These are phyloP conservation scores for Pleurostoma richardsiae DNA, from an alignment of 2,329 filamentous ascomycete species.

Conservation along the genomic window DNA sequence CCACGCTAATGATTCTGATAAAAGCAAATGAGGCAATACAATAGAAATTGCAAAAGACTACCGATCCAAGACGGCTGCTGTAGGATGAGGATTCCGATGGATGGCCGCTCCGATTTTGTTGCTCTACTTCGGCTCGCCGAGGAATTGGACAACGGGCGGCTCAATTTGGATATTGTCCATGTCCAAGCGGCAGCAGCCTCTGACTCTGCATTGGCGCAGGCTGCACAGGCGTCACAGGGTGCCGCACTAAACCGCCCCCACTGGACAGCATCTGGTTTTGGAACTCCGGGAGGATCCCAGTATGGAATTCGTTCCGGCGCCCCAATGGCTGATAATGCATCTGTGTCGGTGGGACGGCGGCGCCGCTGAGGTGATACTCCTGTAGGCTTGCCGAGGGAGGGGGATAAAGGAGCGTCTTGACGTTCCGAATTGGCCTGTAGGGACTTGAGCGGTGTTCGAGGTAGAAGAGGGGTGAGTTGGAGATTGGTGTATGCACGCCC, in stretches of 20 bases:
- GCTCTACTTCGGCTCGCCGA: no score
- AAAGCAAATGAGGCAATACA: no score
- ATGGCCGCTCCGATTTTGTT: no score
- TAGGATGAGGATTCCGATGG: no score
- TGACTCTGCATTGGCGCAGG: slow-evolving; percentile 2
- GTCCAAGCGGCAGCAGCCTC: not conserved
- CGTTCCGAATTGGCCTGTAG: slow-evolving; percentile 83
- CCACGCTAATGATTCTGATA: no score
- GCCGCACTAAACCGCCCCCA: not conserved
- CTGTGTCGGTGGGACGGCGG: slow-evolving; percentile 53
- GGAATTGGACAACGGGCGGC: not conserved
- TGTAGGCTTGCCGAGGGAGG: slow-evolving; percentile 77
- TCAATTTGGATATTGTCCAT: not conserved
- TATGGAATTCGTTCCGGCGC: slow-evolving; percentile 61
- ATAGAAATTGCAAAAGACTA: no score
- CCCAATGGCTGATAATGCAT: slow-evolving; percentile 82
- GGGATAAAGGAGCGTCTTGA: slow-evolving; percentile 87
- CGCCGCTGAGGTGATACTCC: slow-evolving; percentile 55
- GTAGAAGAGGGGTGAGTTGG: slow-evolving; percentile 83
- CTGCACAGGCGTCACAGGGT: slow-evolving; percentile 4
- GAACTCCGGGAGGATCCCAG: slow-evolving; percentile 67
- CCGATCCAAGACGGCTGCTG: no score
- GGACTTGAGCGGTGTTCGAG: slow-evolving; percentile 85
- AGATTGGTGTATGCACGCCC: slow-evolving; percentile 56
- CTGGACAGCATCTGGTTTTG: slow-evolving; percentile 4